Base-by-base conservation (phyloP, 2,329 filamentous ascomycete genomes). In the Tolypocladium ovalisporum region DNA sequence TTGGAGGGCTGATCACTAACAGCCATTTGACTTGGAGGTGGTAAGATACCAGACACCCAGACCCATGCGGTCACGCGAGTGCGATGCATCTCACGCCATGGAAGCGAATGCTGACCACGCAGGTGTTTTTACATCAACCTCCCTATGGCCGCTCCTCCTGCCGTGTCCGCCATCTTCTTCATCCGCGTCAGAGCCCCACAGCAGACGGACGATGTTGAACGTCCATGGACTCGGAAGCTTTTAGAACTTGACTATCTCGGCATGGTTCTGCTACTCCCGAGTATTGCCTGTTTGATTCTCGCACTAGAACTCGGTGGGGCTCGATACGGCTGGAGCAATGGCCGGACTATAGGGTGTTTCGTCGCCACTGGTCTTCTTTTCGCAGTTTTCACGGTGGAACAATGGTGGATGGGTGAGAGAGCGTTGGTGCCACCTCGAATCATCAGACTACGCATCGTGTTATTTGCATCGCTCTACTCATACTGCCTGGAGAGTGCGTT, bases 61-160 rank as follows among this genome's bases (percentile, higher is more conserved):
- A 32, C 13, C 13, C 27, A 49, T 13, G 8, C 13, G 24, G 15
- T 24, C 9, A 32, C 24, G 22, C 4, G 13, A 27, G 5, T 42
- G 13, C 42, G 24, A 17, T 2, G 13, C 15, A 27, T 17, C 22
- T 4, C 12, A 7, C 1, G 42, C 24, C 12, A 47, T 47, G 4
- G 42, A 39, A 34, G 37, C 4, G 3, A 29, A n/a, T 15, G 29
- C 54, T 55, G n/a, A 55, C 39, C 1, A 29, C 17, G 22, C 29
- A 55, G 54, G 54, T 55, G 54, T 19, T 55, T 55, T 39, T 55
- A 55, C 7, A 55, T 55, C 29, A 55, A 55, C 19, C 54, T 55
- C 34, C 54, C 54, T 0, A 7, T 55, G 10, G 54, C 54, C 13
- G 54, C 39, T 17, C 54, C 54, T 8, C 54, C 54, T 10, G 54